Evolutionary conservation across 495 filamentous ascomycete genomes (phyloP).

Genomic region (Hypoxylon rickii): DNA sequence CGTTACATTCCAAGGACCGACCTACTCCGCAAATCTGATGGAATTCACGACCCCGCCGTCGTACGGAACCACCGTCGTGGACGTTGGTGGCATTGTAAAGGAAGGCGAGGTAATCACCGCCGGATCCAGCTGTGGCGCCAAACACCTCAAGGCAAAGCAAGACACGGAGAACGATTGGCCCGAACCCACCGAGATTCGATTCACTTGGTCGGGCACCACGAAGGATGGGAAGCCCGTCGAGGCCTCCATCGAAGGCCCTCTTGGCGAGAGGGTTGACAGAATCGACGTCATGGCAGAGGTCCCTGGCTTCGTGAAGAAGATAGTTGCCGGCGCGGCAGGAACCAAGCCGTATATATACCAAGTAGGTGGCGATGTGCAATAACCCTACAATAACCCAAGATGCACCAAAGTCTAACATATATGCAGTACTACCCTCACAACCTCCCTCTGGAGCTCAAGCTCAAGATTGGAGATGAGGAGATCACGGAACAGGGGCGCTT

Average conservation of each 20-base stretch:
- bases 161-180: constrained; percentile 88
- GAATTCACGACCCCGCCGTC: constrained; percentile 94
- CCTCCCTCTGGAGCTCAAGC: constrained; percentile 65
- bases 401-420: constrained; percentile 5
- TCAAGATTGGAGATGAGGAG: constrained; percentile 81
- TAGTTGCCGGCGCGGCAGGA: constrained; percentile 83
- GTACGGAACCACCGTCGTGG: constrained; percentile 87
- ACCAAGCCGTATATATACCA: constrained; percentile 98
- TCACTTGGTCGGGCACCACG: constrained; percentile 76
- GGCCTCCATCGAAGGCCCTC: constrained; percentile 68
- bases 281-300: constrained; percentile 97
- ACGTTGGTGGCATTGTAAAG: constrained; percentile 78
- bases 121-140: constrained; percentile 62
- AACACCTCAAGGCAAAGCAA: constrained; percentile 67
- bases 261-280: constrained; percentile 77
- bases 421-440: constrained; percentile 65
- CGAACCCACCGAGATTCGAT: constrained; percentile 75
- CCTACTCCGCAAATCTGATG: constrained; percentile 89
- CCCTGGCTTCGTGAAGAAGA: constrained; percentile 90
- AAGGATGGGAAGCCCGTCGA: constrained; percentile 73
- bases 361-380: constrained; percentile 51
- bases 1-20: constrained; percentile 84
- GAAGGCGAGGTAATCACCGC: constrained; percentile 80
- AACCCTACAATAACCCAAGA: too few species aligned
- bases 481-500: constrained; percentile 73